Base-by-base conservation (phyloP, 2,329 filamentous ascomycete genomes). In the Venturia aucupariae region DNA sequence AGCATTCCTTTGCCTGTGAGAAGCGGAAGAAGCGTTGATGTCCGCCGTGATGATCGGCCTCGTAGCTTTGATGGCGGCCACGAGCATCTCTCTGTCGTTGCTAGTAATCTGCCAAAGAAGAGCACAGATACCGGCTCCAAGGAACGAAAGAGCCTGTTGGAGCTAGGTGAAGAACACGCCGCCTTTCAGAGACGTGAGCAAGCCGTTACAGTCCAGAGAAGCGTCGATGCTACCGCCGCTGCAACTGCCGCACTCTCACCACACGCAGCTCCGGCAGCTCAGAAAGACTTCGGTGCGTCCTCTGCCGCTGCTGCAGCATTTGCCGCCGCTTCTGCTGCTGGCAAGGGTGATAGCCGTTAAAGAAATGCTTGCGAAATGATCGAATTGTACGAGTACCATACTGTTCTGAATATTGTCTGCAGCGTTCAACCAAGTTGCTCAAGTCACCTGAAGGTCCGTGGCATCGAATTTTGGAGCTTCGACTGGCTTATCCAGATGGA, bases 11-110 rank as follows among this genome's bases (percentile, higher is more conserved):
- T 59, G 27, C 62, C 62, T 13, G 19, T 41, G 22, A 46, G 48
- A 30, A 57, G 30, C 19, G 62, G 62, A 27, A 55, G 59, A 48
- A 63, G 62, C 11, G 42, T 63, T 17, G 62, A 63, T 35, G 19
- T 63, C 5, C 35, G 44, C 24, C 30, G 48, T n/a, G 51, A 8
- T 19, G 51, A 57, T 32, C 27, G 51, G 11, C 51, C 51, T n/a
- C 44, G 62, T 7, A 63, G 62, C 35, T 54, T 63, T 11, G 62
- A 63, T 42, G 48, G 35, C 19, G 41, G 41, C 6, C 22, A 48
- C 39, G 51, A 57, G 2, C 62, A 55, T 11, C n/a, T 63, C 4
- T 41, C 38, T 24, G 41, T 41, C 24, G 17, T 44, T 38, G 11
- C 38, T 15, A 42, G 59, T 27, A 55, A 11, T 11, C 17, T 22